Evolutionary conservation across 2,329 filamentous ascomycete species (phyloP).

Genomic region (Nectriaceae sp.): DNA sequence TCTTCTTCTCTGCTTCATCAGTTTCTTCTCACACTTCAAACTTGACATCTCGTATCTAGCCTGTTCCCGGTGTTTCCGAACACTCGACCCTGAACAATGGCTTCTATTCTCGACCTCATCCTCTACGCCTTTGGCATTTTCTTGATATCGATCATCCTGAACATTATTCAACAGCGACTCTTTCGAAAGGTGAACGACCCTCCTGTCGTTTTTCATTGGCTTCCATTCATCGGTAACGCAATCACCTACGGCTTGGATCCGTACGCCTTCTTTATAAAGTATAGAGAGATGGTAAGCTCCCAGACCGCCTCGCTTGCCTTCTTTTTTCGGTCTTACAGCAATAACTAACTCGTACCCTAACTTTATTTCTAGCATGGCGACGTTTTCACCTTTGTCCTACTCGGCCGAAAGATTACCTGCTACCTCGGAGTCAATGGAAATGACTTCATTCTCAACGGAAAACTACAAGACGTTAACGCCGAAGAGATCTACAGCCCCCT

Average conservation of each 20-base stretch:
- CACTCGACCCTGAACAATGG: slow-evolving; percentile 3
- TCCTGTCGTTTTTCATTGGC: slow-evolving; percentile 60
- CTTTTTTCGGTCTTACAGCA: background rate
- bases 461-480: slow-evolving; percentile 52
- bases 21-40: background rate
- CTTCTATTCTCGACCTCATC: slow-evolving; percentile 7
- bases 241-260: slow-evolving; percentile 73
- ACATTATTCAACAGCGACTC: slow-evolving; percentile 18
- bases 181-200: slow-evolving; percentile 42
- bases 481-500: slow-evolving; percentile 56
- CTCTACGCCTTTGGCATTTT: slow-evolving; percentile 8
- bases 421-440: slow-evolving; percentile 53
- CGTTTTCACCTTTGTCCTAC: slow-evolving; percentile 55
- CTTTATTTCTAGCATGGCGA: slow-evolving; percentile 46
- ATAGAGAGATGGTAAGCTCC: slow-evolving; percentile 66
- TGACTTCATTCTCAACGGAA: slow-evolving; percentile 59
- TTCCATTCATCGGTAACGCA: slow-evolving; percentile 69
- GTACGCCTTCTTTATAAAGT: slow-evolving; percentile 65
- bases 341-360: fast-evolving
- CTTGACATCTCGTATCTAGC: background rate
- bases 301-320: too few relatives aligned
- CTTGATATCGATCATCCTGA: slow-evolving; percentile 7
- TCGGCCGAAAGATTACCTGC: slow-evolving; percentile 52
- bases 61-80: too few relatives aligned
- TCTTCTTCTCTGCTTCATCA: background rate